phyloP scores from a whole-genome alignment of 805 yeast species.

The Ogataea kodamae region DNA sequence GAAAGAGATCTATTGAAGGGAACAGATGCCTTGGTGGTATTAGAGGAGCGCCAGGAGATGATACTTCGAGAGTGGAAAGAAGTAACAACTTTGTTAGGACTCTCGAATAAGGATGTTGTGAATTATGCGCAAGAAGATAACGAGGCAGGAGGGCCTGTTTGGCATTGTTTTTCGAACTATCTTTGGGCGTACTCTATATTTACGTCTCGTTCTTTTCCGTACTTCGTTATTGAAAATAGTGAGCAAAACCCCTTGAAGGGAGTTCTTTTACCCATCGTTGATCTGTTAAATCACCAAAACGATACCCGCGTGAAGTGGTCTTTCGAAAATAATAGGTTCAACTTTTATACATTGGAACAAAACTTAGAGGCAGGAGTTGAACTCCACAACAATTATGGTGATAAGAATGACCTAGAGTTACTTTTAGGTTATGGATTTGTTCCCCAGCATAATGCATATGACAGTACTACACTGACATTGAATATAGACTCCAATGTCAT shows the following conservation, averaged over 20 bases:
- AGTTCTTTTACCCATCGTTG: constrained; percentile 75
- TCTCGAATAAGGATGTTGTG: constrained; percentile 17
- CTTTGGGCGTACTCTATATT: constrained; percentile 73
- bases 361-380: constrained; percentile 47
- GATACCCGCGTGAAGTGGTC: constrained; percentile 63
- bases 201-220: constrained; percentile 80
- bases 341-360: constrained; percentile 40
- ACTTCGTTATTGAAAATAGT: constrained; percentile 45
- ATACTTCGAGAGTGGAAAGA: constrained; percentile 64
- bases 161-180: constrained; percentile 67
- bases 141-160: constrained; percentile 25
- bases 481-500: constrained; percentile 41
- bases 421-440: constrained; percentile 79
- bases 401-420: constrained; percentile 59
- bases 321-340: constrained; percentile 22
- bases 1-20: constrained; percentile 56
- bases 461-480: constrained; percentile 56
- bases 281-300: constrained; percentile 68
- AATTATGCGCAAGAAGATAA: constrained; percentile 18
- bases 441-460: constrained; percentile 48
- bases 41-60: constrained; percentile 42
- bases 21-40: constrained; percentile 62
- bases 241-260: constrained; percentile 41
- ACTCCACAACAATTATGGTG: constrained; percentile 80
- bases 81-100: no score